Evolutionary conservation across 257 asterid genomes (phyloP).

Genomic region (Gynochthodes officinalis): DNA sequence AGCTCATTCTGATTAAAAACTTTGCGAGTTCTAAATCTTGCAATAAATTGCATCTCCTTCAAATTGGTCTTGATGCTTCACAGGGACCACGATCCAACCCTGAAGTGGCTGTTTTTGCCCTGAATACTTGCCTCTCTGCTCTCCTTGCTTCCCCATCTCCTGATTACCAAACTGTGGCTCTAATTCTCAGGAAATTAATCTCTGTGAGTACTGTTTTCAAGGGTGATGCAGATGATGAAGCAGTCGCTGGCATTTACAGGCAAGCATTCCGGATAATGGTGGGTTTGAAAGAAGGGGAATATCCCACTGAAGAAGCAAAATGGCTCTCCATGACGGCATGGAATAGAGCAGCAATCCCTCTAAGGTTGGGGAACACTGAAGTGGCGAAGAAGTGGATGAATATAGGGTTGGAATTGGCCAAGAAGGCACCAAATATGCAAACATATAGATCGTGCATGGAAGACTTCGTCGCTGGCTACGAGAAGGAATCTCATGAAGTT

Average conservation of each 20-base stretch:
- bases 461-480: constrained; percentile 58
- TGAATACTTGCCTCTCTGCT: constrained; percentile 61
- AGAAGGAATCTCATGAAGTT: constrained; percentile 38
- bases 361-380: constrained; percentile 65
- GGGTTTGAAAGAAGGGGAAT: constrained; percentile 84
- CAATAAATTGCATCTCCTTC: constrained; percentile 64
- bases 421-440: constrained; percentile 71
- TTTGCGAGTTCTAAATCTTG: constrained; percentile 61
- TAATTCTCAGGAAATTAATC: constrained; percentile 63
- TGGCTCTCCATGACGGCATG: constrained; percentile 97
- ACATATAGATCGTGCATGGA: constrained; percentile 81
- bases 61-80: constrained; percentile 76
- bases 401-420: constrained; percentile 73
- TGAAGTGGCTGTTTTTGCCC: constrained; percentile 67
- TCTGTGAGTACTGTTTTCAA: constrained; percentile 41
- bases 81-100: constrained; percentile 73
- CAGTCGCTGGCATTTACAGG: constrained; percentile 55
- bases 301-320: constrained; percentile 82
- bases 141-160: constrained; percentile 73
- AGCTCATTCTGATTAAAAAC: constrained; percentile 58
- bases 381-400: constrained; percentile 84
- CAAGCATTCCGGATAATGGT: constrained; percentile 85
- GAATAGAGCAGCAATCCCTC: constrained; percentile 88
- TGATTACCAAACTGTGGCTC: constrained; percentile 67
- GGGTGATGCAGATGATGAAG: constrained; percentile 55